Conservation (phyloP, 1,139 yeast species). For the Hansenula lynferdii region DNA sequence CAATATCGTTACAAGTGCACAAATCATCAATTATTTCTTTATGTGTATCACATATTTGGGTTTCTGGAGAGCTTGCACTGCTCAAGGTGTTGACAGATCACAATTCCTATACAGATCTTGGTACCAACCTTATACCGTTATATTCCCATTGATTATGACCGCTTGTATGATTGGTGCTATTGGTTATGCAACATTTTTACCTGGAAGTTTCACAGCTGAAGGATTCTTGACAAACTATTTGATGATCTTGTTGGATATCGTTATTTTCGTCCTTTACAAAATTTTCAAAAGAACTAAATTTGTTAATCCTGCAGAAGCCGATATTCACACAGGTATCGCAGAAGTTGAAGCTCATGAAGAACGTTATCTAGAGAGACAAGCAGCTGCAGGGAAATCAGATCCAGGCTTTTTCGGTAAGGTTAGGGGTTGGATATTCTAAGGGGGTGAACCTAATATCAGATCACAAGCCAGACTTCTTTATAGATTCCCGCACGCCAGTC, state of each 20-base stretch:
- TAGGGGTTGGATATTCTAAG: too few relatives aligned
- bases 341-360: background rate
- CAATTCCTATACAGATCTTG: background rate
- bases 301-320: constrained; percentile 37
- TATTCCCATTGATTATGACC: background rate
- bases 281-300: constrained; percentile 46
- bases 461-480: too few relatives aligned
- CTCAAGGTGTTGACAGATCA: background rate
- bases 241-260: constrained; percentile 60
- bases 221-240: constrained; percentile 21
- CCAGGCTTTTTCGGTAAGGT: too few relatives aligned
- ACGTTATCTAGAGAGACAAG: background rate
- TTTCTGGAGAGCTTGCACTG: background rate
- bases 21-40: background rate
- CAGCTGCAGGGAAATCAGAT: too few relatives aligned
- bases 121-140: background rate
- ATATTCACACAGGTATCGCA: background rate
- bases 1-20: background rate
- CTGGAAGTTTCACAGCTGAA: background rate
- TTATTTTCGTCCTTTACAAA: constrained; percentile 51
- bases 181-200: background rate
- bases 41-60: background rate
- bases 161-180: background rate
- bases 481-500: too few relatives aligned
- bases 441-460: too few relatives aligned